Evolutionary conservation across 176 grass and related monocot genomes (phyloP), one percentile per base, ranked within the genome.

Genomic region (Musa beccarii): DNA sequence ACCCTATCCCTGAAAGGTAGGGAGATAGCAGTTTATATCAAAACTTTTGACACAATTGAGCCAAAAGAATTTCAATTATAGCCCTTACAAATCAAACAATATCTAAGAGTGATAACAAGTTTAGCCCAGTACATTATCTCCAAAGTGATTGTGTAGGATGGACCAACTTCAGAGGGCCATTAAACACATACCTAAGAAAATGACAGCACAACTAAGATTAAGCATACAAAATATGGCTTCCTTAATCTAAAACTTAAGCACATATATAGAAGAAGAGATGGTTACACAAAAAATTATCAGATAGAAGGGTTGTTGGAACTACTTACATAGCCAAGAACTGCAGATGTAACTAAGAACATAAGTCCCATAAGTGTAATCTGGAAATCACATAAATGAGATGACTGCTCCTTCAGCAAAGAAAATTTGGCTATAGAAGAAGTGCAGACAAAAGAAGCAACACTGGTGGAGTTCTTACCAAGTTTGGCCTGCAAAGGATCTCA

Each of bases 331-430:
- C 95, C 85, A 84, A 98, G 84, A 72, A 98, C 49, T 72, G 95
- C 79, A 16, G 95, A 98, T 62, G 84, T 63, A n/a, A 80, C 72
- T 86, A 98, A 76, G 84, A 93, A 91, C 70, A 86, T 89, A 75
- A 98, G 91, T 55, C 90, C 95, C 55, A 57, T 93, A 68, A 98
- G 86, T n/a, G 95, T 98, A 76, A 98, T 94, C 95, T 98, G 88
- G 74, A 87, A 91, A 77, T 21, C 70, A 52, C 15, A 69, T 29
- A 83, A 75, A 52, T 50, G 77, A 49, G 9, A 74, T 83, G 64
- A 80, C 24, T 52, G 79, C 43, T 10, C 25, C 57, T n/a, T 73
- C 55, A 63, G 85, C 10, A 49, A 52, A 29, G 81, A 81, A 52
- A 69, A 83, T 26, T 72, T 21, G 51, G 53, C 90, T 62, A 52